Base-by-base conservation (phyloP, 495 filamentous ascomycete genomes). In the Daldinia vernicosa region DNA sequence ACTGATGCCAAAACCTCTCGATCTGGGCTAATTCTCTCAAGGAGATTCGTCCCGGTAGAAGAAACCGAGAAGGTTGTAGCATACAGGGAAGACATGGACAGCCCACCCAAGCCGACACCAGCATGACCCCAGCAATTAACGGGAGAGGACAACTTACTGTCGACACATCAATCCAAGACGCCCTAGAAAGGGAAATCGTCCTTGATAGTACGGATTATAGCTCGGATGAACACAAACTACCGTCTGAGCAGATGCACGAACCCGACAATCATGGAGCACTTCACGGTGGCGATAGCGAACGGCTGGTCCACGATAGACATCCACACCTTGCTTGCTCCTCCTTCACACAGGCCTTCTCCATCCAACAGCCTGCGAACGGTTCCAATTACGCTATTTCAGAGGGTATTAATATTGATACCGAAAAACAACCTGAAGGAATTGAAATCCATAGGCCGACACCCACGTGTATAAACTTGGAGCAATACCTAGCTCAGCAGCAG, bases 401-500 rank as follows among this genome's bases (percentile, higher is more conserved):
- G 22, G n/a, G 43, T n/a, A 15, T n/a, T 9, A 11, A 26, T n/a
- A 8, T 27, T 30, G 0, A 53, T 24, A 17, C 4, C 6, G 7
- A 22, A 37, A 5, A 28, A n/a, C 57, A 61, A 1, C 14, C 6
- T 14, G 5, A 37, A 37, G 33, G 50, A 56, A 2, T 37, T 1
- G 33, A 52, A n/a, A 50, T 5, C 8, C 30, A 32, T 7, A 17
- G 4, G 5, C 2, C 15, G 15, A 26, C 24, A n/a, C 24, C 32
- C 14, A 51, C 33, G 1, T 3, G 28, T 28, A 17, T 2, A n/a
- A 45, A 4, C 14, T 17, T 71, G 4, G 35, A 27, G 17, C 57
- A 62, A 30, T 30, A 66, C 26, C 4, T 62, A 5, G n/a, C 52
- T 39, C 56, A 58, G 39, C 56, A 71, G 32, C 37, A 51, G 0